A percentile compares a stretch with the other conserved stretches of the same genome.
Conservation (phyloP, 1,284 basidiomycete genomes). For the Tilletia walkeri region DNA sequence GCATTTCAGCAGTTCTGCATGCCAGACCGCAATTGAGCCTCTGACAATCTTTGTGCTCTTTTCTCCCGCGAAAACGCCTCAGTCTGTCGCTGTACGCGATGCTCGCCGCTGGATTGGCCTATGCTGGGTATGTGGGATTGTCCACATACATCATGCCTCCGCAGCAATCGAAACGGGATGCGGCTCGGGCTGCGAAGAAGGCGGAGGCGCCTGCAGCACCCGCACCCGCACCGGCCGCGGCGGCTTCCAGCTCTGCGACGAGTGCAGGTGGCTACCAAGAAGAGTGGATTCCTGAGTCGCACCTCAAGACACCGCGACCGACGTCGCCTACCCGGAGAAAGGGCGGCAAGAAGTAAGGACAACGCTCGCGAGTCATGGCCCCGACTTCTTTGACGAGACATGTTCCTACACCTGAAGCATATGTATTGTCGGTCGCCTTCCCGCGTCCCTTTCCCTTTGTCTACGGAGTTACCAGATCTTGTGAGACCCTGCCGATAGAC, state of each 20-base stretch:
- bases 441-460: too few relatives aligned
- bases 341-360: slow-evolving; percentile 5
- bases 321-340: slow-evolving; percentile 15
- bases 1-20: too few relatives aligned
- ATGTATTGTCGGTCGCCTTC: too few relatives aligned
- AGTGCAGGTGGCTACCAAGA: slow-evolving; percentile 28
- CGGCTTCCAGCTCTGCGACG: slow-evolving; percentile 6
- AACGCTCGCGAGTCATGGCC: too few relatives aligned
- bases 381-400: too few relatives aligned
- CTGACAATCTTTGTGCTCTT: background rate
- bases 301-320: slow-evolving; percentile 19
- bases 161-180: slow-evolving; percentile 20
- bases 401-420: too few relatives aligned
- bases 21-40: too few relatives aligned
- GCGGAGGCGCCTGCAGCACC: background rate
- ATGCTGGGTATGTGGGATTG: slow-evolving; percentile 28
- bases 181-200: slow-evolving; percentile 17
- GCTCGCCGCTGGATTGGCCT: slow-evolving; percentile 29
- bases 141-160: slow-evolving; percentile 29
- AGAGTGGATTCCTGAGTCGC: slow-evolving; percentile 32
- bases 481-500: too few relatives aligned
- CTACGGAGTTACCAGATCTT: too few relatives aligned
- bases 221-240: background rate
- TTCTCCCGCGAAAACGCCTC: background rate
- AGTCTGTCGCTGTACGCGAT: slow-evolving; percentile 44